A percentile compares a stretch with the other conserved stretches of the same genome.
phyloP scores from a whole-genome alignment of 176 grass and related monocot species.

The Luzula sylvatica region DNA sequence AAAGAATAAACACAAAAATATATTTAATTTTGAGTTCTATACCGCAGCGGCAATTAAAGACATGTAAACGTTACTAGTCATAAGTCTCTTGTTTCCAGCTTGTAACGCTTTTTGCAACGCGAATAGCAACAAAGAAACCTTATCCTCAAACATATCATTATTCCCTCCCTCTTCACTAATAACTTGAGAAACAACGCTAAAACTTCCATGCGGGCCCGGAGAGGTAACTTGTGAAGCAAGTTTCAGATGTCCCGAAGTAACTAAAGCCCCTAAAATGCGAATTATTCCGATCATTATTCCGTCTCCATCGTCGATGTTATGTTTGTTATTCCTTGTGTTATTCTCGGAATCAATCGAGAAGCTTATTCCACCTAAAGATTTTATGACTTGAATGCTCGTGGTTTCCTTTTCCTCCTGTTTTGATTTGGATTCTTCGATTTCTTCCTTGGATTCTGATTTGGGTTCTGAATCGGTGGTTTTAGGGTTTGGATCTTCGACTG shows the following conservation, averaged over 20 bases:
- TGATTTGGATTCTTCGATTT: constrained; percentile 20
- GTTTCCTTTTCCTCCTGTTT: constrained; percentile 18
- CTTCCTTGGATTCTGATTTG: constrained; percentile 26
- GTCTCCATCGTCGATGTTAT: constrained; percentile 92
- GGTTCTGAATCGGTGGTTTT: constrained; percentile 10
- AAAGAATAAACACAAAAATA: constrained; percentile 10
- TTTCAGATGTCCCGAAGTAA: constrained; percentile 75
- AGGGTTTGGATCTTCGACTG: not conserved
- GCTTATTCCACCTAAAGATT: constrained; percentile 59
- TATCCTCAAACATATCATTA: constrained; percentile 67
- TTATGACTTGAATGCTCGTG: constrained; percentile 55
- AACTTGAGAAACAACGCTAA: constrained; percentile 22
- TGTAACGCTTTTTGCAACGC: constrained; percentile 94
- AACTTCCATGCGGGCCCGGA: constrained; percentile 31
- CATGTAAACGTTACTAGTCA: constrained; percentile 91
- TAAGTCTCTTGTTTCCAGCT: constrained; percentile 62
- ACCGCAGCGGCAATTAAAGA: constrained; percentile 80
- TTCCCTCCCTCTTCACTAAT: constrained; percentile 46
- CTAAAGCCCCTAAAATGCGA: constrained; percentile 77
- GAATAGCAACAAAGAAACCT: constrained; percentile 68
- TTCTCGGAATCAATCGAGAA: constrained; percentile 89
- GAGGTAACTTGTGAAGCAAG: constrained; percentile 31
- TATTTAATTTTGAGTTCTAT: constrained; percentile 25
- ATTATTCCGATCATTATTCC: constrained; percentile 89
- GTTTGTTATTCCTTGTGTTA: constrained; percentile 37